Evolutionary conservation across 306 rosid species (phyloP).

Genomic region (Ormosia semicastrata): DNA sequence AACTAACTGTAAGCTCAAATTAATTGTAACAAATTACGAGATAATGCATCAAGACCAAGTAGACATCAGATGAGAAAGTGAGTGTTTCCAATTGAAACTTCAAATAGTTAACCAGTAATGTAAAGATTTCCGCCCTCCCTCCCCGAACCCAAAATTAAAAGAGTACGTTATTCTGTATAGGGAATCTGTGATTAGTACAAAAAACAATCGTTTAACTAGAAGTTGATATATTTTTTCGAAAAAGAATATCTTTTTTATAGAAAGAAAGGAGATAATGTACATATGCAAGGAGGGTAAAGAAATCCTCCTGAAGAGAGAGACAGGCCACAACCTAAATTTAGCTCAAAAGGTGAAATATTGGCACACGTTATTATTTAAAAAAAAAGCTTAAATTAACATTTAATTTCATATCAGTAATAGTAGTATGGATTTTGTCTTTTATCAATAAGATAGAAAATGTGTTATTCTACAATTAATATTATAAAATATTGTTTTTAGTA

Average conservation of each 20-base stretch:
- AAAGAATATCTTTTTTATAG: neutral
- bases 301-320: neutral
- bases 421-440: neutral
- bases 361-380: neutral
- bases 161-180: neutral
- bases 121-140: neutral
- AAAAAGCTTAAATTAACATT: neutral
- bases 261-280: neutral
- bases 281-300: neutral
- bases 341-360: neutral
- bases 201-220: neutral
- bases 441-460: neutral
- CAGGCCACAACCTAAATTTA: neutral
- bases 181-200: neutral
- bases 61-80: neutral
- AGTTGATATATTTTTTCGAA: neutral
- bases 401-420: neutral
- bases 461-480: neutral
- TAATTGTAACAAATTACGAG: neutral
- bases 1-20: constrained; percentile 6
- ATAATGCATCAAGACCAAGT: neutral
- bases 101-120: neutral
- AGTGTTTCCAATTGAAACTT: neutral
- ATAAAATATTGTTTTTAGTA: neutral
- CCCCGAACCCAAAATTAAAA: neutral